Base-by-base conservation (phyloP, 331 rosid species). In the Malus hybrid region DNA sequence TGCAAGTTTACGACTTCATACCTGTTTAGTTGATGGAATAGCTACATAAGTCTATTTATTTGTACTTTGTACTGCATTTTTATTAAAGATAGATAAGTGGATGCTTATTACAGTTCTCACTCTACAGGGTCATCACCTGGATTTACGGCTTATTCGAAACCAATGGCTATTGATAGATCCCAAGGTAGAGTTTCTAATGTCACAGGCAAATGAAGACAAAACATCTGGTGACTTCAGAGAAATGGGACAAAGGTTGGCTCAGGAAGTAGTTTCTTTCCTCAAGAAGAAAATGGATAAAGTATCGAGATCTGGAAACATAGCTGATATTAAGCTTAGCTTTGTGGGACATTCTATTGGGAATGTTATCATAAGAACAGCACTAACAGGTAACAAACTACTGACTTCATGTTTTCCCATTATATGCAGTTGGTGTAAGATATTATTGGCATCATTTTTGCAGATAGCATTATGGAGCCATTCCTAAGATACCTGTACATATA, bases 281-380 rank as follows among this genome's bases (percentile, higher is more conserved):
- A 94, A 92, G 82, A 87, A 62, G 77, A 92, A 82, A 86, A 87
- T 94, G 91, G 97, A 90, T 78, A 94, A 84, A 82, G 88, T 80
- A 68, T 86, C 97, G 74, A 85, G 83, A 83, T 84, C 76, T 67
- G 93, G 92, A 69, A 65, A 62, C 65, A 69, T 94, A 78, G 84
- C 71, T 69, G 99, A 94, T 83, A 85, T 94, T 77, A 87, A 83
- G 80, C 79, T 94, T 76, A 92, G 97, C 87, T 94, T 92, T 89
- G 99, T 92, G 62, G 99, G 99, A 79, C 99, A 94, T 82, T 94
- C 99, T 71, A 94, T 94, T 73, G 99, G 99, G 61, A 94, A 94
- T 77, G 86, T 94, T 79, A 94, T 94, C 76, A 84, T 94, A 80
- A 86, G 97, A 82, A 79, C 97, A n/a, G 99, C 97, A n/a, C 79